Evolutionary conservation across 176 grass and related monocot genomes (phyloP), one percentile per base, ranked within the genome.

Genomic region (Thinopyrum elongatum): DNA sequence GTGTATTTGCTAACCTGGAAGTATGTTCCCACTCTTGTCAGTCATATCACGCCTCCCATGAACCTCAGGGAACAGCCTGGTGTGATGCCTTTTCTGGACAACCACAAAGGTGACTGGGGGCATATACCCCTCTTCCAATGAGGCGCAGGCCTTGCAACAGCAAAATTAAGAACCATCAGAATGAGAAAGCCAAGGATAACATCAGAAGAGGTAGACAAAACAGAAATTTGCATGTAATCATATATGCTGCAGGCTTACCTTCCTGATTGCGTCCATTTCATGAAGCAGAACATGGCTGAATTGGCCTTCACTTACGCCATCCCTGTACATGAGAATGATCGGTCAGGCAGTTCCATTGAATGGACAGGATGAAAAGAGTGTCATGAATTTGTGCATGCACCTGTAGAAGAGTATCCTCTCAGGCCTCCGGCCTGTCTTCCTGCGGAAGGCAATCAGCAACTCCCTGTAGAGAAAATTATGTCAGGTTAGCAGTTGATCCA

Each of bases 51-150:
- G 87, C 21, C 39, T 84, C 29, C 85, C 83, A 42, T 95, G 92
- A 8, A 88, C 72, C 82, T 93, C 89, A 72, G 95, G 86, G 62
- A 98, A 98, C 19, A 98, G 63, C 62, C 95, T 92, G 6, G 93
- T 95, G 46, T 95, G 93, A 67, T 98, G 93, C 36, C 91, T 87
- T 81, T 98, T 98, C 77, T 98, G 93, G 16, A 98, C 95, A 31
- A 98, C 91, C 38, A 98, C 91, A 51, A 95, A 95, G 0, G 95
- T 98, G 35, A 95, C 83, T 60, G 76, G 91, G 34, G 93, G 93
- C 23, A 87, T 77, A 41, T 95, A 95, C 10, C 74, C 89, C 11
- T 83, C 93, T 81, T 95, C 44, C 31, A 98, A 30, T 17, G 93
- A 95, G 12, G 86, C 91, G 60, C 95, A 94, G 27, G 93, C 95